Conservation (phyloP, 257 asterid species). For the Scutellaria minor region DNA sequence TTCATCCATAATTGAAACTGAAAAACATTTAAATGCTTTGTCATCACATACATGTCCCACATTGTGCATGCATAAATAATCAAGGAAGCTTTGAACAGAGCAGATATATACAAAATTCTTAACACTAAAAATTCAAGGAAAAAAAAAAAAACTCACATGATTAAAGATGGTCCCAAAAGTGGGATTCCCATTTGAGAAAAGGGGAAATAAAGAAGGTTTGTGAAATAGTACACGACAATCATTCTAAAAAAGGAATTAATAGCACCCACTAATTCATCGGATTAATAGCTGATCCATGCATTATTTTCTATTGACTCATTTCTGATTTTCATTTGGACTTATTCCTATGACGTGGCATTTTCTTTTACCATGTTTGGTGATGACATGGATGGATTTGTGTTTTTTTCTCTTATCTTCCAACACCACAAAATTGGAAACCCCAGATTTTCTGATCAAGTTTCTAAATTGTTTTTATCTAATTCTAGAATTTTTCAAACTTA, state of each 20-base stretch:
- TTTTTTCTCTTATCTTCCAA: too few relatives aligned
- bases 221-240: constrained; percentile 16
- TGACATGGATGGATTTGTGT: too few relatives aligned
- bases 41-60: constrained; percentile 6
- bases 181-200: constrained; percentile 33
- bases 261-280: constrained; percentile 51
- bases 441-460: too few relatives aligned
- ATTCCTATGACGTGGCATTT: neutral
- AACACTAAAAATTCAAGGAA: neutral
- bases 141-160: constrained; percentile 35
- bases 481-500: too few relatives aligned
- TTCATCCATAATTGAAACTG: constrained; percentile 19
- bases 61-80: constrained; percentile 25
- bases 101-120: neutral
- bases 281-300: constrained; percentile 44
- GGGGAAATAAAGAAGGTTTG: constrained; percentile 18
- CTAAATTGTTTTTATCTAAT: too few relatives aligned
- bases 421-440: too few relatives aligned
- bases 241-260: constrained; percentile 14
- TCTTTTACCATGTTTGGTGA: too few relatives aligned
- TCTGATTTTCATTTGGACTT: constrained; percentile 24
- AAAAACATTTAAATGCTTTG: constrained; percentile 21
- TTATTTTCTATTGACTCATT: constrained; percentile 25
- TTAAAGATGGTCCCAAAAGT: constrained; percentile 28
- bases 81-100: neutral